Base-by-base conservation (phyloP, 345 rosid species). In the Citropsis articulata region DNA sequence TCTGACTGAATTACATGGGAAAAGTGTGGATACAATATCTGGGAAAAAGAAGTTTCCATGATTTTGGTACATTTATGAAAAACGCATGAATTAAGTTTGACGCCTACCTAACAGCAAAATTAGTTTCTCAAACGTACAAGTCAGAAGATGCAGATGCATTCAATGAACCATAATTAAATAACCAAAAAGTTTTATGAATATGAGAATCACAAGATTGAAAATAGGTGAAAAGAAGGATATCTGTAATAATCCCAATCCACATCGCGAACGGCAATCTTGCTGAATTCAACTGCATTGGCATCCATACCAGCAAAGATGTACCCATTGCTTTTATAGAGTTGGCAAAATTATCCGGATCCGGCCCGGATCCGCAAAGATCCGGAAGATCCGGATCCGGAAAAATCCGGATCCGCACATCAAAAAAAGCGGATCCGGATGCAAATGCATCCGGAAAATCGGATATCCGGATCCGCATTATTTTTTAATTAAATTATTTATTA, bases 201-300 rank as follows among this genome's bases (percentile, higher is more conserved):
- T 27, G 24, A 57, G n/a, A 27, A 24, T 38, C 7, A 42, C 35
- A 50, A n/a, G 66, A 50, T n/a, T 10, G 2, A 25, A 8, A 40
- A 71, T 36, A 16, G 6, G 53, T 1, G 7, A 66, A 59, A 62
- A 38, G 22, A 89, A 90, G 98, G 98, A 93, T 95, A 95, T 93
- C 89, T 88, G 90, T 85, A 90, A 77, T 92, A 96, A 50, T 94
- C 99, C 99, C 98, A 92, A 72, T 90, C 91, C 61, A 81, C 81
- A 76, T 90, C 87, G 71, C 91, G 85, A 68, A 93, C 80, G 7
- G 98, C 95, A 74, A 94, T 85, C 91, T 97, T 92, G 95, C 98
- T 94, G 84, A 90, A 97, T 81, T 89, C 98, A 78, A 89, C 91
- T 45, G 95, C 98, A 83, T 90, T 94, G 75, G 90, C 85, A 63